Conservation (phyloP, 495 filamentous ascomycete genomes). For the Aspergillus olivimuriae region DNA sequence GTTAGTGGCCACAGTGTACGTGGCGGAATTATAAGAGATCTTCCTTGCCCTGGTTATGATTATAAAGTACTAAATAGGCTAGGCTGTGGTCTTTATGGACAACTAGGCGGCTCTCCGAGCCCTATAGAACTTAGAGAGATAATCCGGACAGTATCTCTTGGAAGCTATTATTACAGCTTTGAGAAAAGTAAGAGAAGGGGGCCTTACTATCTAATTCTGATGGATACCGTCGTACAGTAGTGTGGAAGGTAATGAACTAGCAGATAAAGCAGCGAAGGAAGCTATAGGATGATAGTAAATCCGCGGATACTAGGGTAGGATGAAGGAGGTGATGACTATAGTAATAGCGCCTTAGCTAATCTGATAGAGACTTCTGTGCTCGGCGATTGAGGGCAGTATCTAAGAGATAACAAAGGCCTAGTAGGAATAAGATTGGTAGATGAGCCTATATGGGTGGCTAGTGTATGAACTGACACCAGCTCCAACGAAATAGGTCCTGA, state of each 20-base stretch:
- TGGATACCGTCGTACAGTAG: constrained; percentile 21
- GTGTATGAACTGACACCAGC: constrained; percentile 3
- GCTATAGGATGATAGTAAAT: not conserved
- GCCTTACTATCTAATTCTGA: constrained; percentile 40
- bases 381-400: constrained; percentile 1
- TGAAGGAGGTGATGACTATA: not conserved
- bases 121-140: not conserved
- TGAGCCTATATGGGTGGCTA: not conserved
- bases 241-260: not conserved
- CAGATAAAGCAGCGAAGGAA: constrained; percentile 3
- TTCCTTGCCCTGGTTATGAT: constrained; percentile 3
- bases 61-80: not conserved
- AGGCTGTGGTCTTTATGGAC: constrained; percentile 2
- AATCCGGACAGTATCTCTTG: constrained; percentile 2
- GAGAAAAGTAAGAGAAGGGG: not conserved
- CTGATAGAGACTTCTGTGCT: constrained; percentile 1
- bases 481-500: constrained; percentile 2
- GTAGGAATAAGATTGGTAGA: constrained; percentile 4
- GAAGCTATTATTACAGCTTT: not conserved
- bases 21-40: constrained; percentile 2
- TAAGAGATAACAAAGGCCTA: not conserved
- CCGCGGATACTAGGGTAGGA: constrained; percentile 1
- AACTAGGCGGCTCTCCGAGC: constrained; percentile 2
- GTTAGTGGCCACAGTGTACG: constrained; percentile 1
- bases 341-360: not conserved